A percentile compares a stretch with the other conserved stretches of the same genome.
Evolutionary conservation across 2,329 filamentous ascomycete species (phyloP).

Genomic region (Boeremia exigua): DNA sequence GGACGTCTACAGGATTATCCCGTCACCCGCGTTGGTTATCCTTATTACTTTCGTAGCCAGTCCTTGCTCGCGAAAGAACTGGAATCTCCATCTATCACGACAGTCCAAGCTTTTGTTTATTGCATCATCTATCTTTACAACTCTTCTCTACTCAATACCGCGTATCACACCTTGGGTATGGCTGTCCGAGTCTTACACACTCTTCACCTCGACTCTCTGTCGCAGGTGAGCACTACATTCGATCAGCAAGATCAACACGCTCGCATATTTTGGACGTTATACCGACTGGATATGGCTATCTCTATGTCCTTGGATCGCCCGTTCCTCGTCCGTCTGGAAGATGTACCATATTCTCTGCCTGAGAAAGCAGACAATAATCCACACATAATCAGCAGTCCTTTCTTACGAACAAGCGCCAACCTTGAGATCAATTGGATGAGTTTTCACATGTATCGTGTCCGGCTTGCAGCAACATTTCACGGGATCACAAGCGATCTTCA

Average conservation of each 20-base stretch:
- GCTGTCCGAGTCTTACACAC: slow-evolving; percentile 8
- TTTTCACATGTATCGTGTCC: slow-evolving; percentile 1
- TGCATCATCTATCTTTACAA: slow-evolving; percentile 9
- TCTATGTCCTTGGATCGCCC: slow-evolving; percentile 10
- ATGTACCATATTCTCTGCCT: slow-evolving; percentile 6
- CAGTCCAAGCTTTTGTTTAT: slow-evolving; percentile 1
- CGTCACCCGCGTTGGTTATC: slow-evolving; percentile 5
- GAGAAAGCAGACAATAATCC: not conserved
- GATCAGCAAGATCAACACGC: not conserved
- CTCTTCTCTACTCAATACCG: slow-evolving; percentile 6
- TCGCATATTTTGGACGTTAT: slow-evolving; percentile 7
- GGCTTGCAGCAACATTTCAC: slow-evolving; percentile 4
- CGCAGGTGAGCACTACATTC: not conserved
- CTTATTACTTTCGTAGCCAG: slow-evolving; percentile 9
- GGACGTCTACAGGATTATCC: not conserved
- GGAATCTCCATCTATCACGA: slow-evolving; percentile 3
- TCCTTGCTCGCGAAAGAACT: slow-evolving; percentile 5
- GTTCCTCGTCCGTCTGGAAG: slow-evolving; percentile 6
- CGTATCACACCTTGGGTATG: slow-evolving; percentile 5
- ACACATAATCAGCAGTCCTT: not conserved
- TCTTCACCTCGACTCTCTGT: not conserved
- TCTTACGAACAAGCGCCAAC: slow-evolving; percentile 1
- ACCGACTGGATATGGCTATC: slow-evolving; percentile 7
- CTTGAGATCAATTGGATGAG: slow-evolving; percentile 3
- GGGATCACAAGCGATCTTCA: not conserved